Conservation (phyloP, 1,284 basidiomycete species). For the Tylopilus sp. region DNA sequence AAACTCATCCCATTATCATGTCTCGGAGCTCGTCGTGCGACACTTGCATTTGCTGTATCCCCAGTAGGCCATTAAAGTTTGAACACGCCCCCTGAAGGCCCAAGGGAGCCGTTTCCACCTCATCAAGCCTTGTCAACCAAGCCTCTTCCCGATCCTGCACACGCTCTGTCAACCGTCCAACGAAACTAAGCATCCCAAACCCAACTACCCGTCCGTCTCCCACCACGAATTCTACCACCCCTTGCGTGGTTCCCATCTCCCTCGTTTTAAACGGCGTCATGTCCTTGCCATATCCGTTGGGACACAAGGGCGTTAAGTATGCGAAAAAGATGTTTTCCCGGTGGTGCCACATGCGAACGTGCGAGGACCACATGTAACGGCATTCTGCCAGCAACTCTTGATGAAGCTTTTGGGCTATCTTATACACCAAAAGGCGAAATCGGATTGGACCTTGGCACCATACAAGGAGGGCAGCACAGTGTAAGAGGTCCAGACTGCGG, state of each 20-base stretch:
- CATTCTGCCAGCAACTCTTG: conserved; percentile 28
- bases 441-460: conserved; percentile 27
- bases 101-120: no score
- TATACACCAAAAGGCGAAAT: conserved; percentile 23
- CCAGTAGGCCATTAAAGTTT: no score
- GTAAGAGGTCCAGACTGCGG: conserved; percentile 32
- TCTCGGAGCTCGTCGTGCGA: no score
- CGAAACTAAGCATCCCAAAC: conserved; percentile 24
- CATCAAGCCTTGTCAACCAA: no score
- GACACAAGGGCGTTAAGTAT: conserved; percentile 22
- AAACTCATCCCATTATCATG: no score
- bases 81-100: no score
- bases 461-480: conserved; percentile 34
- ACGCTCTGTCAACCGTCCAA: conserved; percentile 15
- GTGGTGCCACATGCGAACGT: conserved; percentile 25
- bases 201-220: conserved; percentile 24
- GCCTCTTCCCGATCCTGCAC: conserved; percentile 25
- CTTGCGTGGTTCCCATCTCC: conserved; percentile 6
- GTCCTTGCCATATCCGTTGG: conserved; percentile 31
- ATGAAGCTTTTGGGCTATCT: background rate
- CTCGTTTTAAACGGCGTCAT: conserved; percentile 27
- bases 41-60: no score
- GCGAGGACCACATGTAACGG: conserved; percentile 28
- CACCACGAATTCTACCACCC: conserved; percentile 21
- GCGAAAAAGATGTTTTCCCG: conserved; percentile 15